phyloP scores from a whole-genome alignment of 495 filamentous ascomycete species.

The Aspergillus homomorphus region DNA sequence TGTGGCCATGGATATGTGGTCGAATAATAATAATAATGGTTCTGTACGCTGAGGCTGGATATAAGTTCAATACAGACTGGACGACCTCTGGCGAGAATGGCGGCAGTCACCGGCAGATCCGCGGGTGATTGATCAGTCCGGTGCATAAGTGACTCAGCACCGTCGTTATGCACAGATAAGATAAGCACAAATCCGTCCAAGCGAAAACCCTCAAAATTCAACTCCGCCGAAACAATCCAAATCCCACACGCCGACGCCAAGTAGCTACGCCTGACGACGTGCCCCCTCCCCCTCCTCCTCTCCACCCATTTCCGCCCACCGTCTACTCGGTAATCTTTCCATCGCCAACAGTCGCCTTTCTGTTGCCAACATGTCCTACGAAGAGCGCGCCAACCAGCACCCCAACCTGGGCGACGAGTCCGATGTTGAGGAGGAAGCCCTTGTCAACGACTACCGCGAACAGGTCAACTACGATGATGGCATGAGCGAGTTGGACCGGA shows the following conservation, averaged over 20 bases:
- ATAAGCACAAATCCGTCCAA: conserved; percentile 47
- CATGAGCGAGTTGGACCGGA: conserved; percentile 72
- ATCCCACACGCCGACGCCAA: conserved; percentile 47
- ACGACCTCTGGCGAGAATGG: too few relatives aligned
- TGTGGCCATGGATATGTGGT: too few relatives aligned
- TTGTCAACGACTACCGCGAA: conserved; percentile 90
- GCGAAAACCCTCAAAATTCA: conserved; percentile 56
- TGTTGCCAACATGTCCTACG: conserved; percentile 45
- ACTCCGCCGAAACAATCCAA: conserved; percentile 36
- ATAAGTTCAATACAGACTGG: too few relatives aligned
- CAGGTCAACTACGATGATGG: conserved; percentile 89
- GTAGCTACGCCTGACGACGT: conserved; percentile 27
- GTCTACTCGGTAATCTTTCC: conserved; percentile 24
- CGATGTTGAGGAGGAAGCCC: conserved; percentile 89
- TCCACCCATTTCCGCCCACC: conserved; percentile 23
- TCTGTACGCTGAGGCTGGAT: too few relatives aligned
- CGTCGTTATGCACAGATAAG: conserved; percentile 42
- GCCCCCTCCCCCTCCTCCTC: conserved; percentile 25
- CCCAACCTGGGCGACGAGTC: conserved; percentile 70
- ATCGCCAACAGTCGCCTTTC: conserved; percentile 16
- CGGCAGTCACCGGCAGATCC: background rate
- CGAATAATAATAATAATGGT: too few relatives aligned
- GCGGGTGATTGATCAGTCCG: background rate
- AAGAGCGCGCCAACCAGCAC: conserved; percentile 50
- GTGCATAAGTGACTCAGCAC: conserved; percentile 37